These are phyloP conservation scores for Nakazawaea ernobii DNA, from an alignment of 805 yeast species.

Conservation along the genomic window DNA sequence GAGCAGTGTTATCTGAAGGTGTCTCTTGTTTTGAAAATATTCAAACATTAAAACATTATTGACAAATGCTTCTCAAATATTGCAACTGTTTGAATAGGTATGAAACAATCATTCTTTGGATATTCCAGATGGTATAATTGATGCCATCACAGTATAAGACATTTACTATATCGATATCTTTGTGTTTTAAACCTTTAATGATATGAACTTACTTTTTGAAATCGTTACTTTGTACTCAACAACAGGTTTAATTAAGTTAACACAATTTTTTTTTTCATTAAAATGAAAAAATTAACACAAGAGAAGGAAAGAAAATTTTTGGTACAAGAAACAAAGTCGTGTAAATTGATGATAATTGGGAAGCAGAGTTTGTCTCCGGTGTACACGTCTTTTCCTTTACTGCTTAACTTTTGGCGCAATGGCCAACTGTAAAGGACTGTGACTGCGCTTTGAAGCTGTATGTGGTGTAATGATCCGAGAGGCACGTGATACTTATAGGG, in stretches of 20 bases:
- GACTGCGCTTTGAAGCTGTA: background rate
- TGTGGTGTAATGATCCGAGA: background rate
- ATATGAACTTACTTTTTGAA: constrained; percentile 7
- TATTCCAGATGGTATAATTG: too few relatives aligned
- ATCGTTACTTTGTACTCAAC: constrained; percentile 9
- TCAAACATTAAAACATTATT: too few relatives aligned
- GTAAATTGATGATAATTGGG: too few relatives aligned
- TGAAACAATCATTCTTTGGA: too few relatives aligned
- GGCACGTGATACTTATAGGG: background rate
- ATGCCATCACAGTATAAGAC: too few relatives aligned
- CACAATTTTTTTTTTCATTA: constrained; percentile 1
- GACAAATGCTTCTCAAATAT: too few relatives aligned
- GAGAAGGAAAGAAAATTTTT: background rate
- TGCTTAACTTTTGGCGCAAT: background rate
- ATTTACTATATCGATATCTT: too few relatives aligned
- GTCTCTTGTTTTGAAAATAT: too few relatives aligned
- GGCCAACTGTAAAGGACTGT: background rate
- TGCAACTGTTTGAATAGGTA: too few relatives aligned
- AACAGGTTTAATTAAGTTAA: constrained; percentile 1
- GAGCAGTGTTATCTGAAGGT: too few relatives aligned
- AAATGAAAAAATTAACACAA: background rate
- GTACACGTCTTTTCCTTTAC: background rate
- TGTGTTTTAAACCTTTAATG: too few relatives aligned
- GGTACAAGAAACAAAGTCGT: too few relatives aligned
- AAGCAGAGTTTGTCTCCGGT: background rate